A percentile compares a stretch with the other conserved stretches of the same genome.
These are phyloP conservation scores for Rhizoclosmatium globosum DNA, from an alignment of 192 early-diverging fungal species.

Conservation along the genomic window DNA sequence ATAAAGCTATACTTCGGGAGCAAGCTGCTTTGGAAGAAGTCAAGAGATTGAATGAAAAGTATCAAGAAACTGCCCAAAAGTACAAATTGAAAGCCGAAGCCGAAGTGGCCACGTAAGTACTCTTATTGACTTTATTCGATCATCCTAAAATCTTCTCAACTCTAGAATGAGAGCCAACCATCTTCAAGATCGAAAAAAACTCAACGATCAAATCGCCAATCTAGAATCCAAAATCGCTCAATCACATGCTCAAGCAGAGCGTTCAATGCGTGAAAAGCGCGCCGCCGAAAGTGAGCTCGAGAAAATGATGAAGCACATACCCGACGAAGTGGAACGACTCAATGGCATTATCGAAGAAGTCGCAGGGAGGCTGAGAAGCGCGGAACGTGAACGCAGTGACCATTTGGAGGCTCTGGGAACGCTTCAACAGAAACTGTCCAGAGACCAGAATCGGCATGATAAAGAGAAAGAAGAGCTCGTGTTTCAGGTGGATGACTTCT, in stretches of 20 bases:
- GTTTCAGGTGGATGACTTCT: slow-evolving; percentile 49
- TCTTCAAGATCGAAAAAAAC: slow-evolving; percentile 36
- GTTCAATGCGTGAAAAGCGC: slow-evolving; percentile 61
- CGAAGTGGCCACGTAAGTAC: slow-evolving; percentile 42
- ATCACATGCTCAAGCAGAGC: slow-evolving; percentile 48
- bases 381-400: slow-evolving; percentile 49
- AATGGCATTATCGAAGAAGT: slow-evolving; percentile 55
- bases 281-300: slow-evolving; percentile 58
- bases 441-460: slow-evolving; percentile 56
- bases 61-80: slow-evolving; percentile 43
- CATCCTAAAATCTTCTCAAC: background rate
- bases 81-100: slow-evolving; percentile 45
- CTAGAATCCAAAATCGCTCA: slow-evolving; percentile 44
- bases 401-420: slow-evolving; percentile 44
- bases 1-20: slow-evolving; percentile 51
- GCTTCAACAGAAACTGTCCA: slow-evolving; percentile 49
- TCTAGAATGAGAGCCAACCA: slow-evolving; percentile 48
- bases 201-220: slow-evolving; percentile 44
- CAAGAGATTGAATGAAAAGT: slow-evolving; percentile 43
- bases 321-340: slow-evolving; percentile 56
- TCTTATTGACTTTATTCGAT: background rate
- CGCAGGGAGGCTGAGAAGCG: slow-evolving; percentile 37
- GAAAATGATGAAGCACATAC: slow-evolving; percentile 54
- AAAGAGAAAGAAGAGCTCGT: slow-evolving; percentile 54
- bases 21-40: slow-evolving; percentile 43